Evolutionary conservation across 768 basidiomycete species (phyloP).

Genomic region (Suillus ampliporus): DNA sequence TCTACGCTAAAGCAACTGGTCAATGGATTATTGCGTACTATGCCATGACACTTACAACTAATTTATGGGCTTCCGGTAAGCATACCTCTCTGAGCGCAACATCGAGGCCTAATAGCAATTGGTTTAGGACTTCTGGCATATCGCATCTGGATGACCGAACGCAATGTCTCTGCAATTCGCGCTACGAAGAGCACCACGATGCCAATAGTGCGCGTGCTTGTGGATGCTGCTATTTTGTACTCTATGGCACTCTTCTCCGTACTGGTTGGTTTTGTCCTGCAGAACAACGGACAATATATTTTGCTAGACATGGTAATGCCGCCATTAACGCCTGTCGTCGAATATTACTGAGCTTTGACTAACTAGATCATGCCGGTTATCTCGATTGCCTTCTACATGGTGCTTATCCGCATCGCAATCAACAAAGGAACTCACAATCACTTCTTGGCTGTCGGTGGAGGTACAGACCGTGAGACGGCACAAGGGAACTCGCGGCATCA

Average conservation of each 20-base stretch:
- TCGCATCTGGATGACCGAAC: slow-evolving; percentile 15
- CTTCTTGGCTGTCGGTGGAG: not conserved
- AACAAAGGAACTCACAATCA: not conserved
- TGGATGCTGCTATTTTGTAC: slow-evolving; percentile 14
- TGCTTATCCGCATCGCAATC: slow-evolving; percentile 8
- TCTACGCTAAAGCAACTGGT: slow-evolving; percentile 10
- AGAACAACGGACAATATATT: slow-evolving; percentile 12
- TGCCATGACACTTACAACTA: slow-evolving; percentile 9
- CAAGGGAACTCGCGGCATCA: not conserved
- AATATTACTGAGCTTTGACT: not conserved
- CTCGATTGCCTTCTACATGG: slow-evolving; percentile 13
- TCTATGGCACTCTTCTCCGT: slow-evolving; percentile 9
- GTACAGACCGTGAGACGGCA: not conserved
- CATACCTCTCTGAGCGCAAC: not conserved
- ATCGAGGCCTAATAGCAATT: not conserved
- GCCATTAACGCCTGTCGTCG: not conserved
- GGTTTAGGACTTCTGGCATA: slow-evolving; percentile 9
- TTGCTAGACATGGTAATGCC: slow-evolving; percentile 18
- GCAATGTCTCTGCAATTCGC: slow-evolving; percentile 1
- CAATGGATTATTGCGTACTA: slow-evolving; percentile 13
- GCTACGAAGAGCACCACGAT: not conserved
- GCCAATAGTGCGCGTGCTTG: slow-evolving; percentile 6
- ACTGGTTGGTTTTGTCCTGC: slow-evolving; percentile 9
- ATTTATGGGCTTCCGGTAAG: slow-evolving; percentile 9
- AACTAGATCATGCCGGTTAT: slow-evolving; percentile 6